Evolutionary conservation across 2,329 filamentous ascomycete species (phyloP), one percentile per base, ranked within the genome.

Genomic region (Fusarium aywerte): DNA sequence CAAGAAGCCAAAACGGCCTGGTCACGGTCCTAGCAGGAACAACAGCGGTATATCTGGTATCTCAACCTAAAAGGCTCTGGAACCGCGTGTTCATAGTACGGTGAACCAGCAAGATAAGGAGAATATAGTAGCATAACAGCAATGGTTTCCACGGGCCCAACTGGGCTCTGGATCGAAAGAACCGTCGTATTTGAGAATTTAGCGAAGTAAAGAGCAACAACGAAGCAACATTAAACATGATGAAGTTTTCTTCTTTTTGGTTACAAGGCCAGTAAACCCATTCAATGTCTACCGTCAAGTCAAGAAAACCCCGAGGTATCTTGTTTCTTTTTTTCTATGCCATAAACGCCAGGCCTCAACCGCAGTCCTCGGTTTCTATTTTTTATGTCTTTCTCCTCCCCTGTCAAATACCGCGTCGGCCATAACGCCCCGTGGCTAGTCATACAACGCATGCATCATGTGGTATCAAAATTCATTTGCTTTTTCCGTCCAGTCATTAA

Each of bases 1-100:
- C 76, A 89, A 86, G 77, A 91, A 90, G 77, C 82, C 82, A 20
- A 86, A 87, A 76, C 79, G 83, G 64, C 75, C 79, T 12, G 78
- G 77, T 2, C 73, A 75, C 21, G 69, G 68, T 4, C 65, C 73
- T 9, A 73, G 73, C 36, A 73, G 78, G 48, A 74, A 74, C n/a
- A 77, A 78, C 29, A 76, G 76, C 23, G 73, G 75, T 7, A 58
- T 62, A 12, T 62, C 58, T 7, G 49, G 59, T 20, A 62, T 76
- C 39, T 78, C 76, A 45, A 58, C 62, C 39, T 74, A 76, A 63
- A 73, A 59, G 43, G 44, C 40, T 44, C 32, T 33, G 20, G 65
- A 53, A 40, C 31, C 52, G 47, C n/a, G n/a, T 49, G 36, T 48
- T 47, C 35, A 33, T 20, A 44, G 45, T 11, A 45, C 29, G 7